phyloP scores from a whole-genome alignment of 1,284 basidiomycete genomes.

The Inonotus obliquus region DNA sequence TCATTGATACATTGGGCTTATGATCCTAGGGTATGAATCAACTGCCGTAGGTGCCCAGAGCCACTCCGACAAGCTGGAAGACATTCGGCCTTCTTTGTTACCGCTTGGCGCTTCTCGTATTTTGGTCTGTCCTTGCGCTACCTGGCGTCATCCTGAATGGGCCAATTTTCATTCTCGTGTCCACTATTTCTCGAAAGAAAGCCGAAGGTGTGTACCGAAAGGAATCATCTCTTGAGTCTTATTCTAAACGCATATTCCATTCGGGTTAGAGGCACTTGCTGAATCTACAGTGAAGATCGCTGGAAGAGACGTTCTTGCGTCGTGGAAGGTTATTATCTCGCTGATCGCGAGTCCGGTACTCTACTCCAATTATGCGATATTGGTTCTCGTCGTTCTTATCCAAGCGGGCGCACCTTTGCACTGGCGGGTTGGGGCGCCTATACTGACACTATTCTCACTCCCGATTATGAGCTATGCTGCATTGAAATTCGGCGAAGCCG shows the following conservation, averaged over 20 bases:
- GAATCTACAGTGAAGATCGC: slow-evolving; percentile 96
- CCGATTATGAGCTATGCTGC: slow-evolving; percentile 93
- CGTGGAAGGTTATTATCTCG: slow-evolving; percentile 97
- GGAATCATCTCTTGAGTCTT: neutral
- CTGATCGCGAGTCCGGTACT: slow-evolving; percentile 86
- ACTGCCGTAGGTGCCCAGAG: slow-evolving; percentile 60
- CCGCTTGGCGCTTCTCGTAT: slow-evolving; percentile 72
- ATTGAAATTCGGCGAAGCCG: slow-evolving; percentile 97
- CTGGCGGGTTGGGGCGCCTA: slow-evolving; percentile 76
- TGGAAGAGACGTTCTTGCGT: slow-evolving; percentile 92
- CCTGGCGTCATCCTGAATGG: slow-evolving; percentile 95
- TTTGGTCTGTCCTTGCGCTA: slow-evolving; percentile 86
- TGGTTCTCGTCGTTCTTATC: slow-evolving; percentile 75
- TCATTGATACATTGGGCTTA: no score
- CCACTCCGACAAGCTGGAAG: slow-evolving; percentile 84
- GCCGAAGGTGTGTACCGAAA: slow-evolving; percentile 66
- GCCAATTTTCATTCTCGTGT: slow-evolving; percentile 93
- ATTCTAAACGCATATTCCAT: slow-evolving; percentile 4
- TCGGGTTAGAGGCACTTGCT: slow-evolving; percentile 83
- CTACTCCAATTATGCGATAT: slow-evolving; percentile 78
- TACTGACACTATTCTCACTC: slow-evolving; percentile 71
- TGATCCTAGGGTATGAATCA: no score
- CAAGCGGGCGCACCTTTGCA: slow-evolving; percentile 59
- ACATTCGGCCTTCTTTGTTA: slow-evolving; percentile 84
- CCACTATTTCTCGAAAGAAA: slow-evolving; percentile 83